phyloP scores from a whole-genome alignment of 768 basidiomycete species.

The Leccinum broughii region DNA sequence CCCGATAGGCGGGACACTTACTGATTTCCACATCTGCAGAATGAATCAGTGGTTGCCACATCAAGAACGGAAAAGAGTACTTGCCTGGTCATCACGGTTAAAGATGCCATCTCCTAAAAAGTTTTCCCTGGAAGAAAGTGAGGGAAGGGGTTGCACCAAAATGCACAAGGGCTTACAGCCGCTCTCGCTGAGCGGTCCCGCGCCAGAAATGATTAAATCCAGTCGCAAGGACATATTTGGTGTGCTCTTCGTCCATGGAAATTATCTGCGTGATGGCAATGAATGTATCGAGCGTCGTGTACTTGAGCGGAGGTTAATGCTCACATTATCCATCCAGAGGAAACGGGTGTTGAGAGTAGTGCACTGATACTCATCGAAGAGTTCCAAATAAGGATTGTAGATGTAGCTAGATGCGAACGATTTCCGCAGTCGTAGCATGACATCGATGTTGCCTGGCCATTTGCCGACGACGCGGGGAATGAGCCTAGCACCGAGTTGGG shows the following conservation, averaged over 20 bases:
- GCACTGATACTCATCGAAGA: slow-evolving; percentile 69
- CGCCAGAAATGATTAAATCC: slow-evolving; percentile 71
- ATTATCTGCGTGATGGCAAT: slow-evolving; percentile 49
- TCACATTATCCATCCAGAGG: slow-evolving; percentile 67
- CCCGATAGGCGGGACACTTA: slow-evolving; percentile 23
- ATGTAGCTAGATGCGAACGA: slow-evolving; percentile 61
- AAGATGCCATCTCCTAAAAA: slow-evolving; percentile 79
- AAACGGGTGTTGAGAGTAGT: slow-evolving; percentile 70
- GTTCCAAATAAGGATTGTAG: slow-evolving; percentile 59
- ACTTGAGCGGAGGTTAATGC: slow-evolving; percentile 24
- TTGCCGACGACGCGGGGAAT: slow-evolving; percentile 63
- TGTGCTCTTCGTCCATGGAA: slow-evolving; percentile 71
- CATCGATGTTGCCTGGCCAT: slow-evolving; percentile 79
- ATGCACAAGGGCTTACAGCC: slow-evolving; percentile 47
- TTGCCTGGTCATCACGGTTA: slow-evolving; percentile 71
- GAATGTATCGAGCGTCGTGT: not conserved
- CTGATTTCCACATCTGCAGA: slow-evolving; percentile 61
- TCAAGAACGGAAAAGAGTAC: slow-evolving; percentile 11
- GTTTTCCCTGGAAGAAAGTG: slow-evolving; percentile 32
- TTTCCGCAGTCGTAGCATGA: slow-evolving; percentile 55
- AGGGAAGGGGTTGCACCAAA: slow-evolving; percentile 6
- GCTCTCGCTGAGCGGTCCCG: slow-evolving; percentile 61
- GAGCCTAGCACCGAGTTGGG: slow-evolving; percentile 47
- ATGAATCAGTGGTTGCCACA: slow-evolving; percentile 9
- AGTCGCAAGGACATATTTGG: slow-evolving; percentile 63